A percentile compares a stretch with the other conserved stretches of the same genome.
These are phyloP conservation scores for Pezicula radicicola DNA, from an alignment of 2,329 filamentous ascomycete genomes.

Conservation along the genomic window DNA sequence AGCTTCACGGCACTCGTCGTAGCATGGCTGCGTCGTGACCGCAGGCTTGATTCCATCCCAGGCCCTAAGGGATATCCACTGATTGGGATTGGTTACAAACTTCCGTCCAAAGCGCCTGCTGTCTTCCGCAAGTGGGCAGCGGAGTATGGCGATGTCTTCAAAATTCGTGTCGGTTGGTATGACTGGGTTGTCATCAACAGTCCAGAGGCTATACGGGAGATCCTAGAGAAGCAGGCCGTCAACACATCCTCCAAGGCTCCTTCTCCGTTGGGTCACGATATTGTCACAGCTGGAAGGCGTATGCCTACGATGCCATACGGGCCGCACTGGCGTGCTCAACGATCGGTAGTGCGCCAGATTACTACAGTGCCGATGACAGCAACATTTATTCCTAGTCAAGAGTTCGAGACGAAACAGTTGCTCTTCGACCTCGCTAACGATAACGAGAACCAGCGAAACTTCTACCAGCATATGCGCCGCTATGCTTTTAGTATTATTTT, in stretches of 20 bases:
- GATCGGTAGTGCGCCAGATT: conserved; percentile 35
- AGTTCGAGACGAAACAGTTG: conserved; percentile 42
- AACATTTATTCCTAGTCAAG: conserved; percentile 39
- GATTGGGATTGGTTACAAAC: conserved; percentile 8
- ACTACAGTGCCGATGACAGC: conserved; percentile 32
- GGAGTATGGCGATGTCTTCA: conserved; percentile 42
- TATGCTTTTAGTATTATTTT: conserved; percentile 6
- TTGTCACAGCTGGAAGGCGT: conserved; percentile 36
- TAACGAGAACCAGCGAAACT: conserved; percentile 28
- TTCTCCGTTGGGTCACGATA: conserved; percentile 34
- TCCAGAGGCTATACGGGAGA: conserved; percentile 39
- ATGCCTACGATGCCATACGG: conserved; percentile 40
- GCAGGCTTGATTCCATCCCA: conserved; percentile 2
- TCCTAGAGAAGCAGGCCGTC: conserved; percentile 37
- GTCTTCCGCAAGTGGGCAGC: conserved; percentile 29
- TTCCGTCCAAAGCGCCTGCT: conserved; percentile 1
- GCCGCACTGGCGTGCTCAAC: conserved; percentile 34
- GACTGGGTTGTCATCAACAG: conserved; percentile 42
- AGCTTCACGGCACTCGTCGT: conserved; percentile 34
- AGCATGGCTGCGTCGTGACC: neutral
- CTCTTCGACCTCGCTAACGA: conserved; percentile 35
- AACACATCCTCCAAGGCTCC: conserved; percentile 33
- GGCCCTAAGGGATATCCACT: conserved; percentile 12
- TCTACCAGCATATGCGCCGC: conserved; percentile 21
- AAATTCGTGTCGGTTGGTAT: conserved; percentile 40